Percentiles rank a stretch among this genome's conserved stretches.
Evolutionary conservation across 148 eudicot species (phyloP).

Genomic region (Amaranthus hypochondriacus): DNA sequence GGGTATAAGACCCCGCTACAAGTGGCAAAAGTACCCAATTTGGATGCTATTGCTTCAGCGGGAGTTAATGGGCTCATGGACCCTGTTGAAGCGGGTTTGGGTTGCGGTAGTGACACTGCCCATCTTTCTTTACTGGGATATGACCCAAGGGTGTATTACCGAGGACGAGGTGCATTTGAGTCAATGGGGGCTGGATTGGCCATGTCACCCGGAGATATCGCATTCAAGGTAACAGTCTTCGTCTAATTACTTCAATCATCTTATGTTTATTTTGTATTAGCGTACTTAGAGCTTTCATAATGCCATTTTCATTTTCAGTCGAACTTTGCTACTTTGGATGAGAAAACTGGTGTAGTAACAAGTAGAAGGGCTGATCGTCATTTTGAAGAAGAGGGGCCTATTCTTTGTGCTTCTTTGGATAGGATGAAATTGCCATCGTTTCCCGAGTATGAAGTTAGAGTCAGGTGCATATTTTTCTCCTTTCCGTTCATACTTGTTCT

Average conservation of each 20-base stretch:
- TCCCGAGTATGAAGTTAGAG: constrained; percentile 85
- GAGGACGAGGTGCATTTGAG: constrained; percentile 98
- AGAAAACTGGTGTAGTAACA: constrained; percentile 71
- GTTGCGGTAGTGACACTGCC: constrained; percentile 96
- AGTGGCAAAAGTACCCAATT: constrained; percentile 60
- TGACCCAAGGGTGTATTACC: constrained; percentile 88
- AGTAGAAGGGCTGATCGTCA: constrained; percentile 98
- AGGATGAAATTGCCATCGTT: constrained; percentile 86
- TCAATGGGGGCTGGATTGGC: constrained; percentile 99
- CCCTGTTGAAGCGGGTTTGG: constrained; percentile 96
- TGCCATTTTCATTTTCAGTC: constrained; percentile 46
- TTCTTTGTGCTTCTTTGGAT: constrained; percentile 89
- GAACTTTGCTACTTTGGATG: constrained; percentile 91
- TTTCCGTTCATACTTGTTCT: constrained; percentile 7
- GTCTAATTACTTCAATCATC: background rate
- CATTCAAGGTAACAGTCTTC: constrained; percentile 60
- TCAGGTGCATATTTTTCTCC: constrained; percentile 54
- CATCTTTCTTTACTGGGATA: constrained; percentile 94
- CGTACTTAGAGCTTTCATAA: background rate
- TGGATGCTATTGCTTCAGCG: constrained; percentile 89
- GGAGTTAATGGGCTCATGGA: constrained; percentile 98
- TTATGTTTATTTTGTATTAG: background rate
- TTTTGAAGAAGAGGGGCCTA: constrained; percentile 98
- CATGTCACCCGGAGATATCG: constrained; percentile 98
- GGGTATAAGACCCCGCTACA: constrained; percentile 71